Evolutionary conservation across 495 filamentous ascomycete genomes (phyloP), one percentile per base, ranked within the genome.

Genomic region (Talaromyces nanjingensis): DNA sequence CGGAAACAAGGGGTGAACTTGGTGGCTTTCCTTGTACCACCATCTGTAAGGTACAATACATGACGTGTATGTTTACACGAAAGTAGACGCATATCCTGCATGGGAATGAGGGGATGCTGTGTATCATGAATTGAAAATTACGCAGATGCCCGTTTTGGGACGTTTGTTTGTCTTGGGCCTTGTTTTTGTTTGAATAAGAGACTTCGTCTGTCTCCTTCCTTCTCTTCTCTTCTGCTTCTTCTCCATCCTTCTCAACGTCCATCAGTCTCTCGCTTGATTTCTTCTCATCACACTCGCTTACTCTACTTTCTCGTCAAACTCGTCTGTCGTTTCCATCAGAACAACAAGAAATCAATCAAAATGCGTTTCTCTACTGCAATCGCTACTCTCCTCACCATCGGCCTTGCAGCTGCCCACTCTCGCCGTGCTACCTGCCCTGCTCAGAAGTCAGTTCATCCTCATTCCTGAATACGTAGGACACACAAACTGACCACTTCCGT

Each of bases 311-410:
- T 63, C 49, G 6, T 33, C 47, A 62, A 49, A 16, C 9, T 8
- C 34, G 39, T 39, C 59, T 24, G 8, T 62, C 60, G 34, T 29
- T 55, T 24, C 52, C 6, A 20, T 27, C 62, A 56, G 27, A 18
- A 11, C 45, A 33, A 57, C 52, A 55, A 63, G 9, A 25, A 11
- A 1, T 11, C 14, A n/a, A 24, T 31, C 49, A 65, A 45, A 27
- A 65, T 65, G 64, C 64, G 64, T 63, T 58, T 65, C 59, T 24
- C 49, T 63, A 34, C 59, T n/a, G 18, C 56, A 18, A 18, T 65
- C 22, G 52, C 59, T 42, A 24, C 60, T 11, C 64, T 65, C 22
- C 37, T 65, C 59, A 47, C 64, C 39, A 52, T 58, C 29, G 59
- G 64, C 59, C 22, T 65, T 16, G 64, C 45, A 42, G 59, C 64